Evolutionary conservation across 139 green algal species (phyloP).

Genomic region (Chlorella sp.): DNA sequence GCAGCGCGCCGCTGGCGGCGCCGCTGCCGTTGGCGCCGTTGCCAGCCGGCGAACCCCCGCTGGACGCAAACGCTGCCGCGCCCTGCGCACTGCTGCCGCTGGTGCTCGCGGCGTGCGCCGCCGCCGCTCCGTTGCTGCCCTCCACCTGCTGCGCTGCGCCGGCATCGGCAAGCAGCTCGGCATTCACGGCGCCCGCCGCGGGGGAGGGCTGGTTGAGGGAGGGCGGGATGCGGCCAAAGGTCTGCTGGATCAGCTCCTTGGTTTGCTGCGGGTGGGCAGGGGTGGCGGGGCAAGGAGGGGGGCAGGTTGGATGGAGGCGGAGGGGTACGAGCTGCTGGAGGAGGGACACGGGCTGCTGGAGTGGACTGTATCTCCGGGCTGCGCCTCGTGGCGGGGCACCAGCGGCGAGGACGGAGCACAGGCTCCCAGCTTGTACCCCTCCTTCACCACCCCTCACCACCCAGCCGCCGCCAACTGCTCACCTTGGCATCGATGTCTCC

Average conservation of each 20-base stretch:
- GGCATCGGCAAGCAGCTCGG: background rate
- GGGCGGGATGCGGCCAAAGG: constrained; percentile 66
- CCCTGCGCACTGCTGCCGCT: constrained; percentile 35
- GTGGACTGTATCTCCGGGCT: too few species aligned
- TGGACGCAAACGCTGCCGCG: constrained; percentile 10
- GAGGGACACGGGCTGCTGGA: too few species aligned
- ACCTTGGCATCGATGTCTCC: constrained; percentile 80
- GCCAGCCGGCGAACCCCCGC: background rate
- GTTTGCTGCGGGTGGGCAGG: constrained; percentile 22
- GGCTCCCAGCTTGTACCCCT: too few species aligned
- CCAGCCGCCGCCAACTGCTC: background rate
- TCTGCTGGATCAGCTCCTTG: constrained; percentile 68
- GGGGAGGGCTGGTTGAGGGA: constrained; percentile 27
- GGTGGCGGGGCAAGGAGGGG: background rate
- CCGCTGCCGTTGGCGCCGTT: constrained; percentile 18
- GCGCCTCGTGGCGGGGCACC: too few species aligned
- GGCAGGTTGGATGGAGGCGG: background rate
- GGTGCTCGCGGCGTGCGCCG: background rate
- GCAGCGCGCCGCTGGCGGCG: constrained; percentile 8
- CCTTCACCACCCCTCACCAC: background rate
- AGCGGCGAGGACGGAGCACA: too few species aligned
- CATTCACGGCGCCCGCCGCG: constrained; percentile 16
- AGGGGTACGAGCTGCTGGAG: background rate
- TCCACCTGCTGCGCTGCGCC: background rate
- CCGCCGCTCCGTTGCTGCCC: background rate